A percentile compares a stretch with the other conserved stretches of the same genome.
phyloP scores from a whole-genome alignment of 306 rosid species.

The Lagenaria siceraria region DNA sequence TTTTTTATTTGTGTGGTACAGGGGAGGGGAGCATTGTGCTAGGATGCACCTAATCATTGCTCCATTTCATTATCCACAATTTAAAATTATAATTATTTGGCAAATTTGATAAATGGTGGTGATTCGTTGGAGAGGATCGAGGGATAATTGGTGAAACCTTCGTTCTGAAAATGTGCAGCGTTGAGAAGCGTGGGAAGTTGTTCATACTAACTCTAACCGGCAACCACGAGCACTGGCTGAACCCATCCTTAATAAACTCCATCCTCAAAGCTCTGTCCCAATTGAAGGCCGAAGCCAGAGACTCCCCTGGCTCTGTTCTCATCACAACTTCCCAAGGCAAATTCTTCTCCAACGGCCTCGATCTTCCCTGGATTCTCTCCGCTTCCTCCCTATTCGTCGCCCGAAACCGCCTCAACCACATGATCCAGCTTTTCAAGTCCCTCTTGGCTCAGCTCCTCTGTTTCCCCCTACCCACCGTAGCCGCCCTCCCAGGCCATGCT shows the following conservation, averaged over 20 bases:
- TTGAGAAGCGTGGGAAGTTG: slow-evolving; percentile 9
- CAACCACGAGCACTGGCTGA: slow-evolving; percentile 38
- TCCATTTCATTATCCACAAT: too few relatives aligned
- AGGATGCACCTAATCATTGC: too few relatives aligned
- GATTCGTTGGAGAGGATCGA: too few relatives aligned
- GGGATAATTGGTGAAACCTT: too few relatives aligned
- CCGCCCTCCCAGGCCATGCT: background rate
- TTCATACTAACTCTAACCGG: slow-evolving; percentile 27
- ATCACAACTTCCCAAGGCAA: slow-evolving; percentile 55
- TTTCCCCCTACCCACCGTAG: slow-evolving; percentile 16
- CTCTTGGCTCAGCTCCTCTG: slow-evolving; percentile 37
- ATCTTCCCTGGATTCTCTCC: slow-evolving; percentile 44
- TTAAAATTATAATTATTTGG: too few relatives aligned
- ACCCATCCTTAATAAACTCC: slow-evolving; percentile 32
- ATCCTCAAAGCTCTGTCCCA: slow-evolving; percentile 30
- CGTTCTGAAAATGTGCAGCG: slow-evolving; percentile 26
- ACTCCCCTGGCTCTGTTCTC: slow-evolving; percentile 45
- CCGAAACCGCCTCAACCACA: slow-evolving; percentile 16
- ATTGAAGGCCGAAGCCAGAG: slow-evolving; percentile 27
- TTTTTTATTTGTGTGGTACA: too few relatives aligned
- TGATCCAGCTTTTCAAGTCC: slow-evolving; percentile 30
- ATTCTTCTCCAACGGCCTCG: slow-evolving; percentile 68
- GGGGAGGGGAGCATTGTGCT: too few relatives aligned
- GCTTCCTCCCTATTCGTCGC: slow-evolving; percentile 28
- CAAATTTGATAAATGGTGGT: too few relatives aligned